phyloP scores from a whole-genome alignment of 2,329 filamentous ascomycete genomes.

The Lasiodiplodia citricola region DNA sequence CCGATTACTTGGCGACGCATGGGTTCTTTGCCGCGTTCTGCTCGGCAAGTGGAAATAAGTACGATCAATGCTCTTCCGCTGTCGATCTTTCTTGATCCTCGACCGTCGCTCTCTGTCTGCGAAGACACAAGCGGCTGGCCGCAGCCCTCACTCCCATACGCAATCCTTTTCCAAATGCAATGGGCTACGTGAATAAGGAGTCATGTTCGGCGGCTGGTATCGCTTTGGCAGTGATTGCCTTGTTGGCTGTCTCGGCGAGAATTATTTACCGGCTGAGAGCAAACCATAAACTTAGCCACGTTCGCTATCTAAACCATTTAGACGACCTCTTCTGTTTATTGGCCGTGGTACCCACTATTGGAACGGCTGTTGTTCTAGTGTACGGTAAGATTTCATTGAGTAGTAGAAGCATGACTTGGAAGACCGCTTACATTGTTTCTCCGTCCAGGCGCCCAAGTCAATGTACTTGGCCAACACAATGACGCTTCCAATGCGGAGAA shows the following conservation, averaged over 20 bases:
- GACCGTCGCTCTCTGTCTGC: background rate
- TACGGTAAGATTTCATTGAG: background rate
- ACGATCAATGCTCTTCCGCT: background rate
- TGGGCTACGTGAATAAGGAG: conserved; percentile 6
- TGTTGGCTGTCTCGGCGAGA: background rate
- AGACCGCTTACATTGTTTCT: background rate
- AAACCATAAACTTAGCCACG: background rate
- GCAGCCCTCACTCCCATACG: background rate
- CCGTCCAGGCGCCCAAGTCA: background rate
- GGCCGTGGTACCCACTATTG: background rate
- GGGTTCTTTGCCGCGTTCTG: background rate
- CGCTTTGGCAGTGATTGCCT: background rate
- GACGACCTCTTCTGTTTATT: conserved; percentile 7
- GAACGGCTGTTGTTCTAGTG: background rate
- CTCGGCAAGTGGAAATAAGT: background rate
- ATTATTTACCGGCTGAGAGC: background rate
- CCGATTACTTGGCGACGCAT: background rate
- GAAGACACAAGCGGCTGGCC: background rate
- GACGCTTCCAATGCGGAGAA: background rate
- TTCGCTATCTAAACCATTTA: background rate
- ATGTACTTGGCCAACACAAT: conserved; percentile 4
- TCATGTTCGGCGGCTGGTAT: background rate
- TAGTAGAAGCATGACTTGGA: background rate
- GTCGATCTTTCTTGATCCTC: background rate
- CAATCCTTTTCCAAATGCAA: background rate